phyloP scores from a whole-genome alignment of 345 rosid species.

The Citrus maxima region DNA sequence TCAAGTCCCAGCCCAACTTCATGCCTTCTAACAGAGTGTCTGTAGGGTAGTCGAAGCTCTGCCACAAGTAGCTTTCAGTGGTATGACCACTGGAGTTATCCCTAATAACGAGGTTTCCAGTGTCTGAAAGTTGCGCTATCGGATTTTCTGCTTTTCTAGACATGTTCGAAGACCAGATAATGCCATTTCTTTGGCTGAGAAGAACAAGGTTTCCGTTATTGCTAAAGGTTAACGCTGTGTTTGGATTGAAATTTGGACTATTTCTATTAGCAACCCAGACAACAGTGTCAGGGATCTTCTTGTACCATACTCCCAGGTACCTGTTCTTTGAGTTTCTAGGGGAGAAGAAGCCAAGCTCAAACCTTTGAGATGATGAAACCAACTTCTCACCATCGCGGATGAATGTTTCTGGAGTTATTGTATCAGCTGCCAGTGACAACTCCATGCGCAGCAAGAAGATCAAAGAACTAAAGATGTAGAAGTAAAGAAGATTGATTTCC shows the following conservation, averaged over 20 bases:
- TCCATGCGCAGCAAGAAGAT: not conserved
- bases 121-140: constrained; percentile 30
- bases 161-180: constrained; percentile 33
- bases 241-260: constrained; percentile 13
- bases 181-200: not conserved
- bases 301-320: constrained; percentile 52
- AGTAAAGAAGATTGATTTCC: not conserved
- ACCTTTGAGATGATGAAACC: constrained; percentile 4
- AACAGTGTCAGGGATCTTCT: constrained; percentile 18
- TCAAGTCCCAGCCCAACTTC: constrained; percentile 38
- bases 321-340: constrained; percentile 19
- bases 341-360: constrained; percentile 31
- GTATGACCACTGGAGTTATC: not conserved
- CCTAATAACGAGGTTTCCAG: constrained; percentile 46
- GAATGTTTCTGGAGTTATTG: not conserved
- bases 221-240: constrained; percentile 20
- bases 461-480: not conserved
- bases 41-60: constrained; percentile 39
- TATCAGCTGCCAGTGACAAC: not conserved
- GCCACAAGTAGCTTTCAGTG: constrained; percentile 28
- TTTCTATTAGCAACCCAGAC: constrained; percentile 52
- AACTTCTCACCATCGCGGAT: not conserved
- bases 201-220: constrained; percentile 30
- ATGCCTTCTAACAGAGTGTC: constrained; percentile 21
- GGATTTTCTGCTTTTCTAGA: constrained; percentile 17